phyloP scores from a whole-genome alignment of 768 basidiomycete genomes.

The Phylloporus sp. region DNA sequence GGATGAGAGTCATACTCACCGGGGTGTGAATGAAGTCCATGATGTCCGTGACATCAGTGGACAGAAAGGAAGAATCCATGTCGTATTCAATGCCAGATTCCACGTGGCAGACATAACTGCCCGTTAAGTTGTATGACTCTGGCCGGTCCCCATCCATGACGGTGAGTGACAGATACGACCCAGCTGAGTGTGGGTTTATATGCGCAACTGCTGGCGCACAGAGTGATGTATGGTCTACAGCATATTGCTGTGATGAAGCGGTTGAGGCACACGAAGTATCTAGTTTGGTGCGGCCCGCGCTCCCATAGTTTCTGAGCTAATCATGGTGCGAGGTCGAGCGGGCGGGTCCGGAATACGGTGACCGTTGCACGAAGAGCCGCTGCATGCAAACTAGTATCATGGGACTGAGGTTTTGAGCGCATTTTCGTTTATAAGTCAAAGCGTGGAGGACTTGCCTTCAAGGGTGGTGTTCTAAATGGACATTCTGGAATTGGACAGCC shows the following conservation, averaged over 20 bases:
- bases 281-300: neutral
- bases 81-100: neutral
- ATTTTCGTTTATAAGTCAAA: too few species aligned
- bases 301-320: neutral
- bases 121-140: slow-evolving; percentile 1
- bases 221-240: slow-evolving; percentile 11
- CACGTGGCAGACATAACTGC: neutral
- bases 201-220: neutral
- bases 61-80: neutral
- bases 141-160: slow-evolving; percentile 15
- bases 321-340: neutral
- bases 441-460: neutral
- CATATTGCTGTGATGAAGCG: slow-evolving; percentile 21
- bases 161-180: neutral
- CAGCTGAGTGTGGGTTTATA: slow-evolving; percentile 11
- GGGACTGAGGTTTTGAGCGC: slow-evolving; percentile 15
- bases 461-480: neutral
- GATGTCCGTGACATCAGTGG: neutral
- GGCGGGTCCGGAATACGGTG: slow-evolving; percentile 2
- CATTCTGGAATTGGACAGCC: slow-evolving; percentile 21
- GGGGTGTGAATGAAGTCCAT: neutral
- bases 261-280: neutral
- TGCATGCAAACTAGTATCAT: slow-evolving; percentile 17
- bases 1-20: slow-evolving; percentile 12
- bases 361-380: neutral